phyloP scores from a whole-genome alignment of 208 protist species.

The Wallacemonas sp. region DNA sequence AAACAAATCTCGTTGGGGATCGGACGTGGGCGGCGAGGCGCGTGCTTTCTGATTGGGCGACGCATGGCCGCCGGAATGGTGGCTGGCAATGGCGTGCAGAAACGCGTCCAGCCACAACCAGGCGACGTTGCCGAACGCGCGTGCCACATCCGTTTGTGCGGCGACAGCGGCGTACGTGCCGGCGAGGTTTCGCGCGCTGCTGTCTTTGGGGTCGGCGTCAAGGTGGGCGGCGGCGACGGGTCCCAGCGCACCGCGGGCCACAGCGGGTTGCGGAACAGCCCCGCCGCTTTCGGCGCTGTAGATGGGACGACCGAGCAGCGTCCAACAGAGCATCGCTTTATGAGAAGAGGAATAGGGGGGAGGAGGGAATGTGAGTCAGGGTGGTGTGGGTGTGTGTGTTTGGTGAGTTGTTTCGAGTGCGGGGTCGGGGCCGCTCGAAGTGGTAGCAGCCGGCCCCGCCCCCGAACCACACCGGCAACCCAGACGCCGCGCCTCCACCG shows the following conservation, averaged over 20 bases:
- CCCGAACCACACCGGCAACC: too few species aligned
- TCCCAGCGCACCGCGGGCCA: not conserved
- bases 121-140: not conserved
- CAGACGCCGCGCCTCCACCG: too few species aligned
- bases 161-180: not conserved
- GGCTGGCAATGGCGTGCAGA: not conserved
- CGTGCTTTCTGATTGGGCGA: not conserved
- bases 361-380: not conserved
- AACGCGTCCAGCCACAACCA: not conserved
- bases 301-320: not conserved
- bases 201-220: not conserved
- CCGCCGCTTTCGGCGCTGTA: not conserved
- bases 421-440: too few species aligned
- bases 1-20: not conserved
- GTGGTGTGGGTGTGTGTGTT: not conserved
- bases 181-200: not conserved
- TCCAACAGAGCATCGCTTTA: not conserved
- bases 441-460: too few species aligned
- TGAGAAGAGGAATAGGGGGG: not conserved
- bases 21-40: not conserved
- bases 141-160: not conserved
- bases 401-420: too few species aligned
- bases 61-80: not conserved
- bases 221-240: not conserved
- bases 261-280: not conserved